Base-by-base conservation (phyloP, 371 early-diverging fungal species). In the Circinella minor region DNA sequence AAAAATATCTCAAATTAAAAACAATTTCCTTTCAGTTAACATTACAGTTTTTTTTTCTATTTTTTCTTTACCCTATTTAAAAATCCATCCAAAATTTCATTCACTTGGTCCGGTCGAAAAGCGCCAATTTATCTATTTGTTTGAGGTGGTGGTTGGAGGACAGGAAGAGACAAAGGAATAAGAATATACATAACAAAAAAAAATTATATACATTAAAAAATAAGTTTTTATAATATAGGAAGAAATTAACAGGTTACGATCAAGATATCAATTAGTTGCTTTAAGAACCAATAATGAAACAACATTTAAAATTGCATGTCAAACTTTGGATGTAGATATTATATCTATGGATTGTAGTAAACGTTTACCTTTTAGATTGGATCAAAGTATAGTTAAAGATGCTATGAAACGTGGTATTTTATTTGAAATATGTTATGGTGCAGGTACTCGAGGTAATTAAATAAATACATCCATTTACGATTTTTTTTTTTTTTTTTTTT, bases 391-490 rank as follows among this genome's bases (percentile, higher is more conserved):
- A 60, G 63, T 79, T 11, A 60, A 74, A 48, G 59, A 68, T 60
- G 81, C 81, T 9, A 38, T 95, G 4, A 83, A 88, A 18, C 85
- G 91, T 36, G 93, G 94, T 20, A 78, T 95, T 17, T 83, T 81
- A 61, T 95, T 98, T 78, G 98, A 98, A 72, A 80, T 98, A 34
- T 81, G 86, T 27, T 96, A 95, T 71, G 81, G 86, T 2, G 87
- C 85, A 18, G 91, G 92, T 9, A 87, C 94, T 47, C 71, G 91
- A 81, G 95, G 92, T 91, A 27, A 46, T 38, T 14, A n/a, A 27
- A 27, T 27, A 27, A 27, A 27, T 27, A 27, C 27, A 27, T 27
- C 59, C 34, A 13, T 8, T 43, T 54, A 39, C 17, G 15, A 9
- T n/a, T 57, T 1, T 57, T n/a, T 57, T 4, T 3, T n/a, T n/a